Evolutionary conservation across 2,329 filamentous ascomycete species (phyloP).

Genomic region (Botryotinia convoluta): DNA sequence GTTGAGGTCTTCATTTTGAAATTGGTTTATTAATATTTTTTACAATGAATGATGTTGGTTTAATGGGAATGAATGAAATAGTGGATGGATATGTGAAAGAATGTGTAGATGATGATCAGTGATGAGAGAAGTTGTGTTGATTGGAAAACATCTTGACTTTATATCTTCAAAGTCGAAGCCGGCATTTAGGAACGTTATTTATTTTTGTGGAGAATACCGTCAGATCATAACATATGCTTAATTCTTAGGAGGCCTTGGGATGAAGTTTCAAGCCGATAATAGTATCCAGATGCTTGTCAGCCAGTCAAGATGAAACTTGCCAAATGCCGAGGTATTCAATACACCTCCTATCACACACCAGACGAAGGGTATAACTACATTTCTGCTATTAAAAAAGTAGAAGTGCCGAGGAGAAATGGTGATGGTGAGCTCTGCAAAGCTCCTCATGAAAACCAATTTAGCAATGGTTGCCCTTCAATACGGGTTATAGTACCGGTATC

Average conservation of each 20-base stretch:
- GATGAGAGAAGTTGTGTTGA: not conserved
- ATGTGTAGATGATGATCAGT: not conserved
- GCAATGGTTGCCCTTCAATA: not conserved
- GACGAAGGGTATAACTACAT: not conserved
- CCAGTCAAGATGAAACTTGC: not conserved
- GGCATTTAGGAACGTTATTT: not conserved
- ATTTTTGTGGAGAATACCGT: not conserved
- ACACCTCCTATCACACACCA: not conserved
- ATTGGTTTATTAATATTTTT: not conserved
- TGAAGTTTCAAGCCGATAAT: slow-evolving; percentile 4
- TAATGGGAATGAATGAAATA: not conserved
- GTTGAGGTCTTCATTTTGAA: slow-evolving; percentile 15
- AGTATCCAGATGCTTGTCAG: not conserved
- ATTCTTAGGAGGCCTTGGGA: not conserved
- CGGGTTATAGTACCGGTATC: not conserved
- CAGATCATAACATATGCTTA: not conserved
- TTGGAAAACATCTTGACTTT: not conserved
- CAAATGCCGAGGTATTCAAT: not conserved
- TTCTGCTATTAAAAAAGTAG: not conserved
- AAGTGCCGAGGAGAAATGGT: not conserved
- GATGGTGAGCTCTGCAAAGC: not conserved
- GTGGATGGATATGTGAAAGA: not conserved
- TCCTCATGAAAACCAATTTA: not conserved
- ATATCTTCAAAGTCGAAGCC: not conserved
- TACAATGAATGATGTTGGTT: not conserved